Percentiles rank a stretch among this genome's conserved stretches.
Evolutionary conservation across 208 protist species (phyloP).

Genomic region (Trichomonas gallinae): DNA sequence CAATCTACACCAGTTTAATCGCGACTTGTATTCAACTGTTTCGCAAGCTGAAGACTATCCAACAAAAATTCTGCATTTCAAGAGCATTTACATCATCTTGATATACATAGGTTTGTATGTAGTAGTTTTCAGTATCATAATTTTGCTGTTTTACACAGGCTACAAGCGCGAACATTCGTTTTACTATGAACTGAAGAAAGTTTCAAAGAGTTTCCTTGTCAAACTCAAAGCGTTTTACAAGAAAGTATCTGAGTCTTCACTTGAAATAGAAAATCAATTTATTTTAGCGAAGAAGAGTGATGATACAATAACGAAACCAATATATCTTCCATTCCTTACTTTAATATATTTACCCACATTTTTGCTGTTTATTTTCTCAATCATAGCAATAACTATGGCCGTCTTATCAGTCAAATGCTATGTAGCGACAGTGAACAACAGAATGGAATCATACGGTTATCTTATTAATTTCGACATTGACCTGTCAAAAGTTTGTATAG

Average conservation of each 20-base stretch:
- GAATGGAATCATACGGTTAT: background rate
- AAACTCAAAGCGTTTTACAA: background rate
- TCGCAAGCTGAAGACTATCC: background rate
- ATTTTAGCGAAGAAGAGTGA: background rate
- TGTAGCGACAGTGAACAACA: background rate
- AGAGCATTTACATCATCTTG: background rate
- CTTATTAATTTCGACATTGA: background rate
- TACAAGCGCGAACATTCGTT: background rate
- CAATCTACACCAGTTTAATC: background rate
- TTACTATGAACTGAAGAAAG: background rate
- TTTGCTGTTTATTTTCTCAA: background rate
- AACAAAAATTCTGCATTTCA: background rate
- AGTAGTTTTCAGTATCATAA: background rate
- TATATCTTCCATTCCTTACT: background rate
- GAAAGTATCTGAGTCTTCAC: background rate
- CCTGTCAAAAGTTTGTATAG: background rate
- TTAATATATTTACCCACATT: background rate
- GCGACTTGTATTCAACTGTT: background rate
- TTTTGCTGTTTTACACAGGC: background rate
- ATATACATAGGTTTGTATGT: background rate
- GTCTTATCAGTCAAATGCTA: background rate
- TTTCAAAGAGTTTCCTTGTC: background rate
- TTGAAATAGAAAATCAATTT: background rate
- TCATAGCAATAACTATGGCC: background rate
- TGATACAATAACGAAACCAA: background rate